A percentile compares a stretch with the other conserved stretches of the same genome.
Evolutionary conservation across 768 basidiomycete genomes (phyloP).

Genomic region (Serendipita sp.): DNA sequence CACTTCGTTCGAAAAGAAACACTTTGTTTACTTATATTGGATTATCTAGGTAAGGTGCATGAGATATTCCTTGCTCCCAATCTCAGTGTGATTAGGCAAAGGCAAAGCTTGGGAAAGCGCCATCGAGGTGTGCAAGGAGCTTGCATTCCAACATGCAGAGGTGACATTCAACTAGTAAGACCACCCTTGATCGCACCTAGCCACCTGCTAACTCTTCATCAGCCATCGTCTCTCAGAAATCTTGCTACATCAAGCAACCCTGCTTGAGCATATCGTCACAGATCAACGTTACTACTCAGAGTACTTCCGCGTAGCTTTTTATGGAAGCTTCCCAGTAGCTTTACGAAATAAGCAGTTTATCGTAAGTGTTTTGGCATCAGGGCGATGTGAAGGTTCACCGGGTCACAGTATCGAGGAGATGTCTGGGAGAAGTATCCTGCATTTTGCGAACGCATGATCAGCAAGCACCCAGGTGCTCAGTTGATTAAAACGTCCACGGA

Average conservation of each 20-base stretch:
- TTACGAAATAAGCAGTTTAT: slow-evolving; percentile 84
- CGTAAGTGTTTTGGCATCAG: slow-evolving; percentile 28
- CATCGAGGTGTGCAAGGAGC: slow-evolving; percentile 82
- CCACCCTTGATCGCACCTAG: not conserved
- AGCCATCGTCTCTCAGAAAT: slow-evolving; percentile 76
- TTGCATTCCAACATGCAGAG: slow-evolving; percentile 75
- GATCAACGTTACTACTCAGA: slow-evolving; percentile 79
- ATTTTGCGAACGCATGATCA: slow-evolving; percentile 82
- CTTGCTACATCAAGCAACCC: slow-evolving; percentile 68
- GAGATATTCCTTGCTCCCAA: slow-evolving; percentile 1
- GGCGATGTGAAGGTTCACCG: slow-evolving; percentile 3
- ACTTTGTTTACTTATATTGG: slow-evolving; percentile 77
- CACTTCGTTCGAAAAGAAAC: slow-evolving; percentile 93
- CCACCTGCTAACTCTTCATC: slow-evolving; percentile 9
- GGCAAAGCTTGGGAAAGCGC: slow-evolving; percentile 97
- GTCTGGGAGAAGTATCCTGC: slow-evolving; percentile 89
- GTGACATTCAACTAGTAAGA: slow-evolving; percentile 83
- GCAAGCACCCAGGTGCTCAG: slow-evolving; percentile 76
- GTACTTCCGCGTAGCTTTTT: slow-evolving; percentile 89
- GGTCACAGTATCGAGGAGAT: slow-evolving; percentile 68
- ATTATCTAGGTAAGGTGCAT: slow-evolving; percentile 57
- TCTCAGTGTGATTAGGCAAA: slow-evolving; percentile 39
- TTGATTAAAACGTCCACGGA: slow-evolving; percentile 58
- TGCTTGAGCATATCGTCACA: slow-evolving; percentile 72
- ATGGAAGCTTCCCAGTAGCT: slow-evolving; percentile 76